These are phyloP conservation scores for Drechslerella dactyloides DNA, from an alignment of 2,329 filamentous ascomycete species.

Conservation along the genomic window DNA sequence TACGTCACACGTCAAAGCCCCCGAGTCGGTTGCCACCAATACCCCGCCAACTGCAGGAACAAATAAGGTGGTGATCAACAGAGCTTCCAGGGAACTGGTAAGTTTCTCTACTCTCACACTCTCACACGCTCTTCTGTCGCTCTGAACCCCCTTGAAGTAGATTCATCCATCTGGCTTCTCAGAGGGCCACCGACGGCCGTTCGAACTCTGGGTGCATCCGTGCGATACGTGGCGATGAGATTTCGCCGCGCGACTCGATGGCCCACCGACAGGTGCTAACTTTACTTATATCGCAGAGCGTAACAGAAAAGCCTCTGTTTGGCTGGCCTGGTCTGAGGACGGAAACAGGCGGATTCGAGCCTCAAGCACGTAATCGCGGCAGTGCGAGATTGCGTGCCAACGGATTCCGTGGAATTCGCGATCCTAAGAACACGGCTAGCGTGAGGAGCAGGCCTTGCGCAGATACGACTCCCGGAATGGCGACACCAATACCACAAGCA, in stretches of 20 bases:
- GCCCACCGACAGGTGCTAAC: slow-evolving; percentile 39
- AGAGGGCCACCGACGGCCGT: no score
- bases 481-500: slow-evolving; percentile 4
- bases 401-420: slow-evolving; percentile 23
- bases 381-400: slow-evolving; percentile 2
- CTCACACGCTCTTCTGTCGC: no score
- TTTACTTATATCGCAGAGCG: slow-evolving; percentile 47
- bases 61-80: no score
- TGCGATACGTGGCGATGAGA: not conserved
- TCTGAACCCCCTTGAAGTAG: no score
- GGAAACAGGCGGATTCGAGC: not conserved
- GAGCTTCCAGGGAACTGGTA: no score
- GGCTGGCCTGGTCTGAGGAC: slow-evolving; percentile 24
- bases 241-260: slow-evolving; percentile 9
- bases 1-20: no score
- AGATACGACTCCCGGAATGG: slow-evolving; percentile 18
- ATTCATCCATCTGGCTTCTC: no score
- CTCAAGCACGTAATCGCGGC: not conserved
- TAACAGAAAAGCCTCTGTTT: slow-evolving; percentile 35
- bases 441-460: slow-evolving; percentile 4
- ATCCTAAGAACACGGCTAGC: slow-evolving; percentile 2
- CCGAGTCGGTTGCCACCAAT: no score
- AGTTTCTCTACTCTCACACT: no score
- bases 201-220: not conserved
- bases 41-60: no score